Percentiles rank a stretch among this genome's conserved stretches.
Evolutionary conservation across 2,329 filamentous ascomycete genomes (phyloP).

Genomic region (Aspergillus luchuensis): DNA sequence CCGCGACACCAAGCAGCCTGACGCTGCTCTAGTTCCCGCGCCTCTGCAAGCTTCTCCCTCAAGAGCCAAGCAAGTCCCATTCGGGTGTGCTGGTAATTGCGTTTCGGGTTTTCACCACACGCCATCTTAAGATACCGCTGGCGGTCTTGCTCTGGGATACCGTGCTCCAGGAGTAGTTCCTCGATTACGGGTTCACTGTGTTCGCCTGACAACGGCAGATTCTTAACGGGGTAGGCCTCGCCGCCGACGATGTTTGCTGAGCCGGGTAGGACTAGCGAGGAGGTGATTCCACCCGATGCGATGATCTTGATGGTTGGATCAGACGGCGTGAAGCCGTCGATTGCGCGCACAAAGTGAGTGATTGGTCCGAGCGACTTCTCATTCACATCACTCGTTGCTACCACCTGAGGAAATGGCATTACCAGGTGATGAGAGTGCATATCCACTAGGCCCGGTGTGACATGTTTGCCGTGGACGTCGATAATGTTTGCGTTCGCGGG

Average conservation of each 20-base stretch:
- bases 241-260: conserved; percentile 74
- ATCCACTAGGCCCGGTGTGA: conserved; percentile 70
- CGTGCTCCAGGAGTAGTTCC: conserved; percentile 65
- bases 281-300: conserved; percentile 73
- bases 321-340: conserved; percentile 65
- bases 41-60: conserved; percentile 63
- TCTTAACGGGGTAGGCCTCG: conserved; percentile 70
- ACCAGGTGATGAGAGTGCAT: conserved; percentile 71
- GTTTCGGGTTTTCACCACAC: conserved; percentile 70
- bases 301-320: conserved; percentile 69
- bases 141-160: conserved; percentile 52
- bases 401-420: conserved; percentile 57
- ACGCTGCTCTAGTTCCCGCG: conserved; percentile 20
- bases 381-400: conserved; percentile 62
- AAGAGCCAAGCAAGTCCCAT: conserved; percentile 72
- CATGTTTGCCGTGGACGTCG: conserved; percentile 15
- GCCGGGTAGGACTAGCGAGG: conserved; percentile 66
- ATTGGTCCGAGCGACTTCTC: conserved; percentile 55
- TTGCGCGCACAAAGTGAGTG: conserved; percentile 68
- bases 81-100: conserved; percentile 61
- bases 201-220: conserved; percentile 57
- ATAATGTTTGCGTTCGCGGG: conserved; percentile 4
- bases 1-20: conserved; percentile 1
- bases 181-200: conserved; percentile 61
- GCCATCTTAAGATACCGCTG: conserved; percentile 79